Evolutionary conservation across 148 eudicot genomes (phyloP).

Genomic region (Camellia japonica): DNA sequence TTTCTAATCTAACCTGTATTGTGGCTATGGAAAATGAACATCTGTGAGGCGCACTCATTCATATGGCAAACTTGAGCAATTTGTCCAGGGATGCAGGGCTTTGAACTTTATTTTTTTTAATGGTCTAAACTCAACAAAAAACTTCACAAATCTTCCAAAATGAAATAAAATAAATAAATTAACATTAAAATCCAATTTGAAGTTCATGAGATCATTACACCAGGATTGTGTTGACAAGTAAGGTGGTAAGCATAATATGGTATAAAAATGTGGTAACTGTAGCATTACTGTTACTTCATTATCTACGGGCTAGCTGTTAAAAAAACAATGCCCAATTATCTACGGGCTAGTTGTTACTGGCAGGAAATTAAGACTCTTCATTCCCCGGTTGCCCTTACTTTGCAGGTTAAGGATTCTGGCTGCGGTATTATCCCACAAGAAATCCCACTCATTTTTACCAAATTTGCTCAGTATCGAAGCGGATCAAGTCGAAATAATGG

Average conservation of each 20-base stretch:
- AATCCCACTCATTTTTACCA: slow-evolving; percentile 61
- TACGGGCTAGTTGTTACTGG: neutral
- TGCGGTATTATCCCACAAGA: slow-evolving; percentile 81
- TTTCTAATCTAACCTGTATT: neutral
- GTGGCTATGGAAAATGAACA: neutral
- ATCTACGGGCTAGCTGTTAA: no score
- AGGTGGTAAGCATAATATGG: no score
- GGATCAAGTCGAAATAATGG: slow-evolving; percentile 33
- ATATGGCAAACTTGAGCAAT: neutral
- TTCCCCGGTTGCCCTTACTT: neutral
- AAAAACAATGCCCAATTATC: no score
- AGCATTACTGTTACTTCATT: neutral
- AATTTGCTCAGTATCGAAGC: slow-evolving; percentile 51
- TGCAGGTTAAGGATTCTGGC: slow-evolving; percentile 89
- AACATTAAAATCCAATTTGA: neutral
- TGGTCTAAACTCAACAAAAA: neutral
- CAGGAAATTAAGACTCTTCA: slow-evolving; percentile 2
- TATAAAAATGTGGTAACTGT: no score
- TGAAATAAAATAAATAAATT: neutral
- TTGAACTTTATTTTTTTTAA: neutral
- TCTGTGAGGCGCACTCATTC: neutral
- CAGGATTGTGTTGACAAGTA: no score
- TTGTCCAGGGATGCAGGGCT: neutral
- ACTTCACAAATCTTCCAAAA: neutral
- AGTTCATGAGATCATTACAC: no score